A percentile compares a stretch with the other conserved stretches of the same genome.
These are phyloP conservation scores for Hemerocallis citrina DNA, from an alignment of 106 monocot genomes.

Conservation along the genomic window DNA sequence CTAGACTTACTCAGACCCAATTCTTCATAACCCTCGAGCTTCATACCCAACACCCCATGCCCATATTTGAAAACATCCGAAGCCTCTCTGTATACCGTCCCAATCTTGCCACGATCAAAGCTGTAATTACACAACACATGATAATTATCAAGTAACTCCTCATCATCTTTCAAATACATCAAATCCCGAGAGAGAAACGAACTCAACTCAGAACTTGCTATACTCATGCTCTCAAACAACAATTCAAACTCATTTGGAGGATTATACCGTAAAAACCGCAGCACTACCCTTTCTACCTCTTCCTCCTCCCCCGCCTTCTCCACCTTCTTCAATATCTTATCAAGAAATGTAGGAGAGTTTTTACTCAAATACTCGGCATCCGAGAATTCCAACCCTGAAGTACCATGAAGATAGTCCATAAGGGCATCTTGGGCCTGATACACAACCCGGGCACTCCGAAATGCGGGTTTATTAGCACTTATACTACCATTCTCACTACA, in stretches of 20 bases:
- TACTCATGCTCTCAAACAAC: conserved; percentile 82
- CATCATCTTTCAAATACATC: conserved; percentile 62
- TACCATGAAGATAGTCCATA: conserved; percentile 60
- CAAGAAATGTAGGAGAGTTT: conserved; percentile 38
- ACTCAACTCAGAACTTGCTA: conserved; percentile 42
- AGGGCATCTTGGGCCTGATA: conserved; percentile 37
- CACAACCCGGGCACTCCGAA: neutral
- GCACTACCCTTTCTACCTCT: conserved; percentile 24
- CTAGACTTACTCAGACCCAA: conserved; percentile 43
- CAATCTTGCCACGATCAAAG: conserved; percentile 57
- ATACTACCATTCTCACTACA: conserved; percentile 6
- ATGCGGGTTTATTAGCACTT: neutral
- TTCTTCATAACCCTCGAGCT: conserved; percentile 51
- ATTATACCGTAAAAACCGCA: conserved; percentile 43
- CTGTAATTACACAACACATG: conserved; percentile 69
- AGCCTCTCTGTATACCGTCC: conserved; percentile 60
- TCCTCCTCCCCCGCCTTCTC: conserved; percentile 18
- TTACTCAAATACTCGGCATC: conserved; percentile 61
- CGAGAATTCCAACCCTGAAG: conserved; percentile 33
- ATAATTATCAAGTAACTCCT: conserved; percentile 43
- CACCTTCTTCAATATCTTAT: conserved; percentile 39
- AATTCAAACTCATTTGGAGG: conserved; percentile 88
- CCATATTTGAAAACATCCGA: conserved; percentile 33
- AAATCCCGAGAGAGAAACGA: conserved; percentile 46
- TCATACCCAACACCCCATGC: conserved; percentile 23